Evolutionary conservation across 257 asterid species (phyloP).

Genomic region (Scutellaria barbata): DNA sequence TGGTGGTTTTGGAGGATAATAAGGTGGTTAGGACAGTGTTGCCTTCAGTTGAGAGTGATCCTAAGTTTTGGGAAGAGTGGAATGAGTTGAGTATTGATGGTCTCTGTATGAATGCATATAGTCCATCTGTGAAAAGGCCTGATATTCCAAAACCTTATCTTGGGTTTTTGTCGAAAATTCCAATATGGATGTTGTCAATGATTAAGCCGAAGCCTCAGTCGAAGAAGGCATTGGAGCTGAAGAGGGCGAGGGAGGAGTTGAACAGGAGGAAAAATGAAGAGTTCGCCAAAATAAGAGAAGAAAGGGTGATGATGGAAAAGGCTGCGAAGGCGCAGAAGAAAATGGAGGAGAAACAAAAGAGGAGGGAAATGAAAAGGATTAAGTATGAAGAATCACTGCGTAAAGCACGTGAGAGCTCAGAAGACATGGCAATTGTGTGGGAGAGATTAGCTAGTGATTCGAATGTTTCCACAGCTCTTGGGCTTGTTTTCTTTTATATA

Average conservation of each 20-base stretch:
- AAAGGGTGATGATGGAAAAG: constrained; percentile 66
- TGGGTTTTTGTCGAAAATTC: constrained; percentile 58
- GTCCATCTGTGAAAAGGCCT: constrained; percentile 73
- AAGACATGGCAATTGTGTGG: constrained; percentile 67
- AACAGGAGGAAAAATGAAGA: constrained; percentile 41
- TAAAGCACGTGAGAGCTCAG: constrained; percentile 54
- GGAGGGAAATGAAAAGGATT: constrained; percentile 58
- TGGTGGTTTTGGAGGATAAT: constrained; percentile 89
- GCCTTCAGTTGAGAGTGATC: constrained; percentile 76
- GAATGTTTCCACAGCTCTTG: constrained; percentile 70
- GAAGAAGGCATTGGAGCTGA: constrained; percentile 78
- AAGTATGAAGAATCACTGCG: constrained; percentile 56
- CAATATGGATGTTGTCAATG: constrained; percentile 58
- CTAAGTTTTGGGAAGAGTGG: constrained; percentile 84
- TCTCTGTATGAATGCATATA: constrained; percentile 78
- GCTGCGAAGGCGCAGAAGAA: constrained; percentile 61
- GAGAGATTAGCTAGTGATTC: constrained; percentile 67
- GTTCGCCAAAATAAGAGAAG: constrained; percentile 51
- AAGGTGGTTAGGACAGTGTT: constrained; percentile 79
- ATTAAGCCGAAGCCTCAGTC: constrained; percentile 80
- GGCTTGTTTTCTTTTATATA: constrained; percentile 74
- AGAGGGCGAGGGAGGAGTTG: constrained; percentile 52
- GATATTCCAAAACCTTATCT: constrained; percentile 78
- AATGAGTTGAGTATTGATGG: constrained; percentile 71
- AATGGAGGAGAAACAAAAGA: constrained; percentile 73